Evolutionary conservation across 2,329 filamentous ascomycete genomes (phyloP).

Genomic region (Verticillium longisporum): DNA sequence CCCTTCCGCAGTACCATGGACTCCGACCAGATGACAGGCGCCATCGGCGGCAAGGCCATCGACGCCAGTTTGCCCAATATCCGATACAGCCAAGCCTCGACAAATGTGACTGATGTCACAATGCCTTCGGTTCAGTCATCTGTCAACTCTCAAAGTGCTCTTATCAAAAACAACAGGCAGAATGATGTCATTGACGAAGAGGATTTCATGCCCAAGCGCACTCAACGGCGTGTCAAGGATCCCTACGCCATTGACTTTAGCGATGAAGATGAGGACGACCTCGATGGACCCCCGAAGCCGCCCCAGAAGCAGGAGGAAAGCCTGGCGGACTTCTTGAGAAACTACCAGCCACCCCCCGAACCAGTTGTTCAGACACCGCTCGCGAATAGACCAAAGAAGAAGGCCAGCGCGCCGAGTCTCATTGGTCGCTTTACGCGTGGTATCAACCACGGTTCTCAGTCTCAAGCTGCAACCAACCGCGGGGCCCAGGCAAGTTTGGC

Average conservation of each 20-base stretch:
- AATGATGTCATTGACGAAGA: conserved; percentile 39
- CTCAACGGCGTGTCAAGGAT: conserved; percentile 72
- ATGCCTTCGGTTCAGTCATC: conserved; percentile 54
- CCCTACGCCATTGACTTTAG: conserved; percentile 89
- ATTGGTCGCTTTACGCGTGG: conserved; percentile 49
- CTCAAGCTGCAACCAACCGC: conserved; percentile 10
- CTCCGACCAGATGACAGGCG: conserved; percentile 64
- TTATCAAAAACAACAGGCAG: conserved; percentile 39
- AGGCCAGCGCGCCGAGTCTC: conserved; percentile 54
- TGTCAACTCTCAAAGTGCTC: conserved; percentile 67
- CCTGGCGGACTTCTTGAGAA: conserved; percentile 66
- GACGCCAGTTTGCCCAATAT: conserved; percentile 52
- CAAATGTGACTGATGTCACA: conserved; percentile 50
- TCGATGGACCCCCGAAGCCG: conserved; percentile 28
- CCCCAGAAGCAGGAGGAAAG: conserved; percentile 53
- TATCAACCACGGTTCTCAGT: conserved; percentile 17
- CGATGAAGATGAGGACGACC: conserved; percentile 55
- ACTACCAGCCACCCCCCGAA: conserved; percentile 57
- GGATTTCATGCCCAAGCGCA: conserved; percentile 60
- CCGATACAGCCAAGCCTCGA: conserved; percentile 50
- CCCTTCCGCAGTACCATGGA: conserved; percentile 83
- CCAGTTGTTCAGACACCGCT: conserved; percentile 27
- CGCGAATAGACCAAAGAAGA: conserved; percentile 48
- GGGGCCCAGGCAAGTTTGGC: conserved; percentile 11
- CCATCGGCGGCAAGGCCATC: conserved; percentile 47